Evolutionary conservation across 1,284 basidiomycete species (phyloP).

Genomic region (Apiotrichum montevideense): DNA sequence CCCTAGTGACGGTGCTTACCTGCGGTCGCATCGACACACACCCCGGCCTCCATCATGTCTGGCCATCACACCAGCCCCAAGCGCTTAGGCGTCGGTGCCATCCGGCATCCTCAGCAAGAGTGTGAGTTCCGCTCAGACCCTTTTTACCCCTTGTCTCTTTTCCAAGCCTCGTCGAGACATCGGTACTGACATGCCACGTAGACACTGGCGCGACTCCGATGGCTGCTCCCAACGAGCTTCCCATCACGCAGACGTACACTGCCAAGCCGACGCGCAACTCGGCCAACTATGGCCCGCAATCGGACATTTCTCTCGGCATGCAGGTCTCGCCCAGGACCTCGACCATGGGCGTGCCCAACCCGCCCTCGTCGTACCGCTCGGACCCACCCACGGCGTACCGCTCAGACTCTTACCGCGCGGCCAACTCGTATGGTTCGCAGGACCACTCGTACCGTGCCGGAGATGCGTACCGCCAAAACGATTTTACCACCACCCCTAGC

Average conservation of each 20-base stretch:
- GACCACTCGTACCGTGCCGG: neutral
- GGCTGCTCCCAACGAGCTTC: constrained; percentile 16
- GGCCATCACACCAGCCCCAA: constrained; percentile 36
- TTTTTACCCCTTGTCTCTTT: neutral
- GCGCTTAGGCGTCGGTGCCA: constrained; percentile 29
- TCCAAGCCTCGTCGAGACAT: neutral
- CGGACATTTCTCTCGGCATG: constrained; percentile 44
- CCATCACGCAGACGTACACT: constrained; percentile 25
- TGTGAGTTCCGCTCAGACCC: constrained; percentile 30
- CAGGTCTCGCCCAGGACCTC: constrained; percentile 3
- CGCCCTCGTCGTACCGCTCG: constrained; percentile 3
- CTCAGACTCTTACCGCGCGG: neutral
- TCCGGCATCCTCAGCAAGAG: constrained; percentile 43
- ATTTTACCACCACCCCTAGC: constrained; percentile 23
- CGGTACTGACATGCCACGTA: constrained; percentile 13
- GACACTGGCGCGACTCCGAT: constrained; percentile 46
- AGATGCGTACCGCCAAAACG: neutral
- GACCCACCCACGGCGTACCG: neutral
- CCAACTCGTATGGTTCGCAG: constrained; percentile 2
- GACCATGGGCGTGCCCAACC: neutral
- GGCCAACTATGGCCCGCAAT: constrained; percentile 31
- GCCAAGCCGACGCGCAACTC: constrained; percentile 44
- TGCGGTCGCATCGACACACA: neutral
- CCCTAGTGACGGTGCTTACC: neutral
- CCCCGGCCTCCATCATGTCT: constrained; percentile 18